Evolutionary conservation across 106 monocot genomes (phyloP), one percentile per base, ranked within the genome.

Genomic region (Dactylorhiza incarnata): DNA sequence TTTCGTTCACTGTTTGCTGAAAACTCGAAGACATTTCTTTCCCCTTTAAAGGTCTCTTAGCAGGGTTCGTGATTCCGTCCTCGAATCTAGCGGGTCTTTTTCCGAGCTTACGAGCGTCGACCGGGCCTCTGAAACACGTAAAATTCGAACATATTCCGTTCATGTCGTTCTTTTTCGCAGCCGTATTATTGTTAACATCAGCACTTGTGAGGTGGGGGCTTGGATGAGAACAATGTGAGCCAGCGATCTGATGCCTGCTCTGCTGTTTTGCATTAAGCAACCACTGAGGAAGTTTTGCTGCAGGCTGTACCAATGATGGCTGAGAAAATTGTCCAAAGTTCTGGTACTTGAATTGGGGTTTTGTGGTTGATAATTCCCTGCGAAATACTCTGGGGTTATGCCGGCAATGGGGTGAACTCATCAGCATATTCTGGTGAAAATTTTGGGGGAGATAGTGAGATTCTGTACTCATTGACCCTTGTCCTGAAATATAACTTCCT

Each of bases 211-310:
- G 47, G 50, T 77, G 25, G 45, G 47, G 45, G 62, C 69, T 23
- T 23, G 59, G 54, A 46, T 78, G 47, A 63, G 49, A 13, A 75
- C 67, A 78, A 71, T 68, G 61, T 24, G 79, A 51, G 46, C 65
- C 59, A 29, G 74, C 52, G 26, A 49, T 5, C 53, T 66, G 73
- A 23, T 12, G 72, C 23, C 74, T 75, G 13, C 29, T 81, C 25
- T 81, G 71, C 16, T 69, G 72, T 22, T 80, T 47, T 75, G 81
- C 72, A 72, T 84, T 75, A 14, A 84, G 15, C 37, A 84, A n/a
- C 84, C 87, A 87, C 69, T 73, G 81, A 46, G 81, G 81, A 61
- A 84, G 74, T 19, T 76, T 81, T 17, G 62, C n/a, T 43, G 83
- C 29, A 53, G 80, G 48, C 8, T 76, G 73, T 26, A n/a, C 3